phyloP scores from a whole-genome alignment of 345 rosid species.

The Aegle marmelos region DNA sequence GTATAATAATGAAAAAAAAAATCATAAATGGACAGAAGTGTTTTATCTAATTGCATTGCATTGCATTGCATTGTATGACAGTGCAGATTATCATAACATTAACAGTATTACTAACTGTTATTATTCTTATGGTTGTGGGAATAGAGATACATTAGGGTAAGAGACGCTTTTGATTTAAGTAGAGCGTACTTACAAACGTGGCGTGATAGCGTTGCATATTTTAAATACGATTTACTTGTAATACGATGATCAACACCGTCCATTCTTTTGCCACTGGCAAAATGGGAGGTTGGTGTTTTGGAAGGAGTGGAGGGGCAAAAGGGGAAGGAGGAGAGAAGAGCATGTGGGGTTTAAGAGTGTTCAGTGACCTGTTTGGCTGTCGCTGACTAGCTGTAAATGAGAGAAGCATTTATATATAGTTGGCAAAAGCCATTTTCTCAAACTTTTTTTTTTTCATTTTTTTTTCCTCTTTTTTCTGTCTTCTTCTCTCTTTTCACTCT shows the following conservation, averaged over 20 bases:
- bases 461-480: not conserved
- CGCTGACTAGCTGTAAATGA: not conserved
- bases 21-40: no score
- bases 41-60: no score
- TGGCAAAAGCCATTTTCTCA: not conserved
- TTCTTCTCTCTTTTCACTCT: not conserved
- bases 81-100: no score
- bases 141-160: accelerated
- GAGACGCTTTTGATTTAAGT: no score
- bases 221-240: no score
- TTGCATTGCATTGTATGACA: not conserved
- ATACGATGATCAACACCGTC: not conserved
- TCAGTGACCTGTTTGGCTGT: not conserved
- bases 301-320: not conserved
- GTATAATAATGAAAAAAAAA: no score
- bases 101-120: not conserved
- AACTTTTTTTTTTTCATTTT: not conserved
- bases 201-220: accelerated
- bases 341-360: not conserved
- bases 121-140: no score
- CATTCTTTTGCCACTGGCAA: accelerated
- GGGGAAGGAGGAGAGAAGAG: not conserved
- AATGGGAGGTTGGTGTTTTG: not conserved
- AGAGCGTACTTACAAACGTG: no score
- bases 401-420: not conserved